phyloP scores from a whole-genome alignment of 129 eudicot genomes.

The Lactuca sativa region DNA sequence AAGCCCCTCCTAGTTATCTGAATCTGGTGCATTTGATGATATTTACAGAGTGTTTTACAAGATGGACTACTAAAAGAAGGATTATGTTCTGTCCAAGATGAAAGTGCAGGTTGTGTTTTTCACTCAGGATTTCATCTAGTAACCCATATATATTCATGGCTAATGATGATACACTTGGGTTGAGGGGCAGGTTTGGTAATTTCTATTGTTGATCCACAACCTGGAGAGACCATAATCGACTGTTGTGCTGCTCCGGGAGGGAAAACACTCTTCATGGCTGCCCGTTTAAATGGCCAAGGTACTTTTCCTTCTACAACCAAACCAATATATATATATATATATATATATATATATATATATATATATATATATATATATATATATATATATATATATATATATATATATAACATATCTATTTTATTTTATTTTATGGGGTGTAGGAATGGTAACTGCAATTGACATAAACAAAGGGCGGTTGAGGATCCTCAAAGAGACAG shows the following conservation, averaged over 20 bases:
- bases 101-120: slow-evolving; percentile 76
- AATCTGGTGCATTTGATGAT: slow-evolving; percentile 1
- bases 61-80: slow-evolving; percentile 85
- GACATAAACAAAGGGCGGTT: slow-evolving; percentile 88
- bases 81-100: slow-evolving; percentile 93
- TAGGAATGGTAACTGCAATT: slow-evolving; percentile 80
- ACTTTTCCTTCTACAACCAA: neutral
- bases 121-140: slow-evolving; percentile 14
- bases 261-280: slow-evolving; percentile 92
- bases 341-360: neutral
- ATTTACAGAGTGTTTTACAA: slow-evolving; percentile 65
- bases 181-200: slow-evolving; percentile 79
- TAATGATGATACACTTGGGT: slow-evolving; percentile 20
- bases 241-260: slow-evolving; percentile 99
- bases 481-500: slow-evolving; percentile 81
- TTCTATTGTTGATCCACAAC: slow-evolving; percentile 77
- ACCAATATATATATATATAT: no score
- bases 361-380: neutral
- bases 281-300: slow-evolving; percentile 76
- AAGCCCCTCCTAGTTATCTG: neutral
- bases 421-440: slow-evolving; percentile 16
- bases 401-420: neutral
- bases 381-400: neutral
- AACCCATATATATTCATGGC: neutral
- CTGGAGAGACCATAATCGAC: slow-evolving; percentile 78